These are phyloP conservation scores for Epichloe gansuensis DNA, from an alignment of 2,329 filamentous ascomycete genomes.

Conservation along the genomic window DNA sequence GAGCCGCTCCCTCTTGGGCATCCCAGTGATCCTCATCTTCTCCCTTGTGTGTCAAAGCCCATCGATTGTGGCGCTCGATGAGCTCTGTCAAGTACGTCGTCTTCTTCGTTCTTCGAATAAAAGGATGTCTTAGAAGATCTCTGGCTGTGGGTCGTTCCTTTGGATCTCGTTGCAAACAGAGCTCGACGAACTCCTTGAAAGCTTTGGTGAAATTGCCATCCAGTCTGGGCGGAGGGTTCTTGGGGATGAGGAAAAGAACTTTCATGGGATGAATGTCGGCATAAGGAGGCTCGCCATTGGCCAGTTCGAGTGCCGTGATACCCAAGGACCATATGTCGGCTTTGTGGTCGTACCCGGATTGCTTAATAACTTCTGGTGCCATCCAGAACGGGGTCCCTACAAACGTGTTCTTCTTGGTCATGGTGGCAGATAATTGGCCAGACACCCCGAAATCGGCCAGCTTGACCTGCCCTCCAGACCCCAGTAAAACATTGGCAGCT, in stretches of 20 bases:
- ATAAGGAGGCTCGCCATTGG: constrained; percentile 85
- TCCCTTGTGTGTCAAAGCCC: constrained; percentile 68
- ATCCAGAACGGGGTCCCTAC: constrained; percentile 99
- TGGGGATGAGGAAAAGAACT: constrained; percentile 89
- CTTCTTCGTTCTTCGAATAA: constrained; percentile 83
- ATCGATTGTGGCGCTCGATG: constrained; percentile 80
- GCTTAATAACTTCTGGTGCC: constrained; percentile 97
- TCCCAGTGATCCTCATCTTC: constrained; percentile 51
- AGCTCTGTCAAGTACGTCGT: constrained; percentile 94
- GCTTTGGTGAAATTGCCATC: constrained; percentile 70
- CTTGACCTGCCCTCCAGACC: constrained; percentile 88
- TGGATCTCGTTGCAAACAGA: constrained; percentile 80
- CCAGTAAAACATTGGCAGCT: constrained; percentile 88
- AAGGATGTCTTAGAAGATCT: constrained; percentile 79
- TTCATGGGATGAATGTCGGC: constrained; percentile 98
- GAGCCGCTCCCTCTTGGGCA: constrained; percentile 38
- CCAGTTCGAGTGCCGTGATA: constrained; percentile 85
- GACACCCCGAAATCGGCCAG: constrained; percentile 95
- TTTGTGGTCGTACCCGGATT: constrained; percentile 95
- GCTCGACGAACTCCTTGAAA: constrained; percentile 74
- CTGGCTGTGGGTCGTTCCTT: constrained; percentile 76
- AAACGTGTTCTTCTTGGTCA: constrained; percentile 99
- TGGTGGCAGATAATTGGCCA: constrained; percentile 88
- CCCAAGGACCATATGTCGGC: constrained; percentile 96
- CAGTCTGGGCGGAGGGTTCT: constrained; percentile 74